These are phyloP conservation scores for Inga oerstediana DNA, from an alignment of 306 rosid species.

Conservation along the genomic window DNA sequence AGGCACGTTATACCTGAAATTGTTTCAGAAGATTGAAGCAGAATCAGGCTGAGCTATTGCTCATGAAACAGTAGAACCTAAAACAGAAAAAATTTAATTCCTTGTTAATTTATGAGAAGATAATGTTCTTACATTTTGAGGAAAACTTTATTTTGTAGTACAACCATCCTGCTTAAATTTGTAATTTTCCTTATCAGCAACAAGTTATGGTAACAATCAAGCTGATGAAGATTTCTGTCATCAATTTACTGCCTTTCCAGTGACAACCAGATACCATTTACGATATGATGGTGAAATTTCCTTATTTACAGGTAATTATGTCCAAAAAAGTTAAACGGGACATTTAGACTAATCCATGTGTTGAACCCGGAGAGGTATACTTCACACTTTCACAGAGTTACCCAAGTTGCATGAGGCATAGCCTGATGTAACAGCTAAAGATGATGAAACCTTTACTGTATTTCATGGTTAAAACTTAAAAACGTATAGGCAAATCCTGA, in stretches of 20 bases:
- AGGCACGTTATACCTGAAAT: background rate
- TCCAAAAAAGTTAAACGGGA: slow-evolving; percentile 19
- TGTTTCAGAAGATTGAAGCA: background rate
- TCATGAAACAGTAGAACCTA: background rate
- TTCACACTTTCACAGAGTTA: background rate
- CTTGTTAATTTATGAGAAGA: background rate
- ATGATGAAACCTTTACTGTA: slow-evolving; percentile 34
- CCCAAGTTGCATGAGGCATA: slow-evolving; percentile 28
- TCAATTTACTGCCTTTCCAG: background rate
- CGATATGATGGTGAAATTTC: background rate
- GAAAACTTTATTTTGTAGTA: background rate
- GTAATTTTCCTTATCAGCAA: background rate
- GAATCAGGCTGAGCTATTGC: background rate
- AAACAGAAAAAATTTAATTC: background rate
- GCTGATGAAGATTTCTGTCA: background rate
- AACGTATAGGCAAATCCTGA: slow-evolving; percentile 18
- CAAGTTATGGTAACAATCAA: background rate
- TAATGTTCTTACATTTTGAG: background rate
- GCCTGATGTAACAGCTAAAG: slow-evolving; percentile 30
- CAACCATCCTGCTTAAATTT: background rate
- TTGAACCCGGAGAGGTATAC: slow-evolving; percentile 37
- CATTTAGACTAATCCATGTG: slow-evolving; percentile 29
- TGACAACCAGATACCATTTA: background rate
- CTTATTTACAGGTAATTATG: background rate
- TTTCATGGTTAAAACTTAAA: slow-evolving; percentile 30